These are phyloP conservation scores for Phytophthora macrochlamydospora DNA, from an alignment of 352 stramenopile genomes.

Conservation along the genomic window DNA sequence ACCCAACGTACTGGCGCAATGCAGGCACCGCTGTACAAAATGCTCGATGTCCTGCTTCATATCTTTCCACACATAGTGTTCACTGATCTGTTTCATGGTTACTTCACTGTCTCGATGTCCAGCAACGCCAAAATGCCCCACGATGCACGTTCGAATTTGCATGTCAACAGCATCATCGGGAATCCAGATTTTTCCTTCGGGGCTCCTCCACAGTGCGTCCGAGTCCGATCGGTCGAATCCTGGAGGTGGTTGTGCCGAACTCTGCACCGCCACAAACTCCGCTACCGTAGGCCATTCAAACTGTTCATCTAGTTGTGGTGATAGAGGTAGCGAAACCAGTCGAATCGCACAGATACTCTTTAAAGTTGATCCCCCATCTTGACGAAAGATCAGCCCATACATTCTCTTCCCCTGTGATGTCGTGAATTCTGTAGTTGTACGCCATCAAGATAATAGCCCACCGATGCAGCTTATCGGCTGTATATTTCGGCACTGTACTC, in stretches of 20 bases:
- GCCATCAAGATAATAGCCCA: constrained; percentile 12
- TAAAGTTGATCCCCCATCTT: constrained; percentile 5
- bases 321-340: neutral
- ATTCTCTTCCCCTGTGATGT: constrained; percentile 8
- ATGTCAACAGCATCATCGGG: constrained; percentile 10
- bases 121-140: constrained; percentile 24
- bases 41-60: constrained; percentile 8
- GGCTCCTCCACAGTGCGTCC: neutral
- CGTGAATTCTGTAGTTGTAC: constrained; percentile 17
- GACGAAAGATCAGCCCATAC: constrained; percentile 13
- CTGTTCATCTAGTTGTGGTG: neutral
- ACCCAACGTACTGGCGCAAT: constrained; percentile 10
- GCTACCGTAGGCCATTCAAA: neutral
- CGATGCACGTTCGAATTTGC: constrained; percentile 23
- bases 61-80: constrained; percentile 16
- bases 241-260: neutral
- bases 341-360: neutral
- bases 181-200: constrained; percentile 1
- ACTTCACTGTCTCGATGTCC: constrained; percentile 26
- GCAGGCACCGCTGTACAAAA: constrained; percentile 21
- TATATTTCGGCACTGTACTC: constrained; percentile 3
- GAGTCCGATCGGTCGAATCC: neutral
- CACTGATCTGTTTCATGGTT: constrained; percentile 14
- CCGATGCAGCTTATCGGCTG: constrained; percentile 16
- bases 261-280: neutral